Conservation (phyloP, 345 rosid genomes). For the Euphorbia peplus region DNA sequence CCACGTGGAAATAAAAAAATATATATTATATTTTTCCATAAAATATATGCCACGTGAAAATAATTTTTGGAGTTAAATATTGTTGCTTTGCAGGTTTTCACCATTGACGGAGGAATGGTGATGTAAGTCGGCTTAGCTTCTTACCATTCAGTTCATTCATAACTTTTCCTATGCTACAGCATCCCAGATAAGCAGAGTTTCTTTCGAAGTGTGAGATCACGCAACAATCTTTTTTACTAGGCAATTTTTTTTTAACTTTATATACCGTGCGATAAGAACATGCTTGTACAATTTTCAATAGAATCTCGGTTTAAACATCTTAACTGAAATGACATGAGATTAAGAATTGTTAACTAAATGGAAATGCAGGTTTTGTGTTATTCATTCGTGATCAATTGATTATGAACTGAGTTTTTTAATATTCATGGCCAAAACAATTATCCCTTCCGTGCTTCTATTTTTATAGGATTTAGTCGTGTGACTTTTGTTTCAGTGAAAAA, state of each 20-base stretch:
- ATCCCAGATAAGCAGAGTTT: conserved; percentile 7
- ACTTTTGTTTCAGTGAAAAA: no score
- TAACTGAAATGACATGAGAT: neutral
- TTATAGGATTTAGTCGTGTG: no score
- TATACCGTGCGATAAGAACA: conserved; percentile 18
- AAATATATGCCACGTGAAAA: no score
- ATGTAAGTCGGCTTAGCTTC: conserved; percentile 37
- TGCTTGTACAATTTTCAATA: conserved; percentile 11
- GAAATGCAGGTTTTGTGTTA: neutral
- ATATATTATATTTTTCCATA: no score
- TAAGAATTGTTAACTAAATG: neutral
- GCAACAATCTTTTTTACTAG: no score
- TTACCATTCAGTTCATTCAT: neutral
- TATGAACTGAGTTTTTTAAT: neutral
- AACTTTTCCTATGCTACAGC: neutral
- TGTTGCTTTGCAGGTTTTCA: conserved; percentile 70
- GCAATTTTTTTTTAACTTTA: no score
- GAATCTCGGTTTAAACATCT: conserved; percentile 9
- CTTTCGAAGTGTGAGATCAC: conserved; percentile 4
- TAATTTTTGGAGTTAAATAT: neutral
- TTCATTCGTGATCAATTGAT: neutral
- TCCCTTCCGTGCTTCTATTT: no score
- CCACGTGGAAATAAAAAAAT: no score
- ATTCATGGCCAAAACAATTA: no score
- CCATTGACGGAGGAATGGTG: conserved; percentile 97